Evolutionary conservation across 306 rosid species (phyloP), one percentile per base, ranked within the genome.

Genomic region (Inga leiocalycina): DNA sequence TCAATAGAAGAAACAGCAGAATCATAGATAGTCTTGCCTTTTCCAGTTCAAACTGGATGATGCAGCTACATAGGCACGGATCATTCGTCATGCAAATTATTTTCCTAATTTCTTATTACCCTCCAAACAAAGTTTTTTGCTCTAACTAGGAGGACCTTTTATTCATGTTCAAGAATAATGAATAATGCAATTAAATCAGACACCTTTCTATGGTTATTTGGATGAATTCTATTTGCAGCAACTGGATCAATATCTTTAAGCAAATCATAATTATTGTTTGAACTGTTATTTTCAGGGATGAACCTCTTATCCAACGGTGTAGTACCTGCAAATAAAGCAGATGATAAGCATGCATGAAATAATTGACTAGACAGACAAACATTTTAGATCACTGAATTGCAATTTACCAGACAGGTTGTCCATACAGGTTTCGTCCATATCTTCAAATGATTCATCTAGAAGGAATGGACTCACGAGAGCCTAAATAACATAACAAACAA

Each of bases 201-300:
- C 69, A 95, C 98, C 89, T 90, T 95, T 89, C 98, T 91, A 71
- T 90, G 90, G 81, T 95, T 88, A 86, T 95, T 93, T 52, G 98
- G 98, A 86, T 95, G 98, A 84, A 93, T 86, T 87, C 98, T 89
- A 84, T 91, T 92, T 22, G 98, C 97, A 10, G 97, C 94, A 79
- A 90, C 88, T 45, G 98, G 98, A 81, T 95, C 98, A 65, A 95
- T 91, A 80, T 80, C 86, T 78, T 88, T 91, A 77, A 95, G 98
- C 83, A 83, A 75, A 17, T 88, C 90, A 78, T 92, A 91, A 83
- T 84, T 75, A 83, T 80, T 57, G 67, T 51, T 82, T 74, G 86
- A 89, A 68, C 56, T 20, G 46, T 83, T 90, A 24, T 77, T 69
- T 86, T 82, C 92, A 78, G 83, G 78, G 66, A 44, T 22, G 67